Percentiles rank a stretch among this genome's conserved stretches.
phyloP scores from a whole-genome alignment of 139 green algal genomes.

The Chlorella sp. region DNA sequence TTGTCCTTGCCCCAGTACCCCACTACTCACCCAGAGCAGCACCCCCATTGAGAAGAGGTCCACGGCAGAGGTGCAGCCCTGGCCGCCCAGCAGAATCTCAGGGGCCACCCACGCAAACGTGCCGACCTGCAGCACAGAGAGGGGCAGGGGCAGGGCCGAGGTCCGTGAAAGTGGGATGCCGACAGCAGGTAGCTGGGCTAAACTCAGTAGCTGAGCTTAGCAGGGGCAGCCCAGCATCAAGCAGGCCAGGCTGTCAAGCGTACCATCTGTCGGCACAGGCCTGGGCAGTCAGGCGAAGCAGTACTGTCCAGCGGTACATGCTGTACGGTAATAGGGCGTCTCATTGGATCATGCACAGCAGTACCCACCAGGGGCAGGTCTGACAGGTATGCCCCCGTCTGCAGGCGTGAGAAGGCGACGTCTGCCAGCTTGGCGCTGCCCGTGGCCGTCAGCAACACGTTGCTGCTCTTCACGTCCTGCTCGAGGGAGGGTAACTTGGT shows the following conservation, averaged over 20 bases:
- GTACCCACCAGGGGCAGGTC: not conserved
- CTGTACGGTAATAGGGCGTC: no score
- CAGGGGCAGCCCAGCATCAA: no score
- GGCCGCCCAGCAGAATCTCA: not conserved
- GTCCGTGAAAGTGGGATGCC: no score
- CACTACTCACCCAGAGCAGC: not conserved
- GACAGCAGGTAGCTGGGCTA: no score
- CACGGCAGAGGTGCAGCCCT: not conserved
- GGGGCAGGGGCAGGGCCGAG: no score
- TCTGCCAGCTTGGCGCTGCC: not conserved
- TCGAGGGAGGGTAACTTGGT: no score
- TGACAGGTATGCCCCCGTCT: not conserved
- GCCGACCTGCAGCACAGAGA: not conserved
- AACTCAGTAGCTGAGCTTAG: no score
- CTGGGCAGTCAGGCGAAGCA: not conserved
- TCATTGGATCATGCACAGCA: no score
- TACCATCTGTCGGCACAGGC: no score
- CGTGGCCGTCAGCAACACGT: slow-evolving; percentile 6
- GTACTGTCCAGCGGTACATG: no score
- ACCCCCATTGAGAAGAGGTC: not conserved
- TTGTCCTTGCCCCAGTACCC: no score
- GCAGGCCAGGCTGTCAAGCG: no score
- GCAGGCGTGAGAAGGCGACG: not conserved
- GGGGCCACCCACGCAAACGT: not conserved
- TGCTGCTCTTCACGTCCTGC: slow-evolving; percentile 15